phyloP scores from a whole-genome alignment of 1,284 basidiomycete species.

The Ustilago loliicola region DNA sequence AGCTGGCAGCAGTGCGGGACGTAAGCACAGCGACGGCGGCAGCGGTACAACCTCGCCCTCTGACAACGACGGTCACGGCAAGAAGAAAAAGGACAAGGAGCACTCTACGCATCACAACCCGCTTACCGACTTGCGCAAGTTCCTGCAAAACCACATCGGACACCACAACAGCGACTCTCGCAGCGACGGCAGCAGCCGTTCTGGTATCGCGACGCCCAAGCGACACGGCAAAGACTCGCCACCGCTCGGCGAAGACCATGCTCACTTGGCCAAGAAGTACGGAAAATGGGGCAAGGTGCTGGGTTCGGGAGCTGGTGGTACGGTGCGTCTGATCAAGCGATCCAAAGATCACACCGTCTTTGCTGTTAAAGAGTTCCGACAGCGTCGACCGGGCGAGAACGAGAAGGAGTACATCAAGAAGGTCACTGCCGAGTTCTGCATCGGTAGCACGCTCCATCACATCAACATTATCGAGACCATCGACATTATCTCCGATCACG shows the following conservation, averaged over 20 bases:
- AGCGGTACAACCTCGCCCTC: slow-evolving; percentile 46
- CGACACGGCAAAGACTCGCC: slow-evolving; percentile 69
- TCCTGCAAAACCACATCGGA: slow-evolving; percentile 66
- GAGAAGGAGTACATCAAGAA: slow-evolving; percentile 99
- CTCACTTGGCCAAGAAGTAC: slow-evolving; percentile 96
- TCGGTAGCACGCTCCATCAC: slow-evolving; percentile 85
- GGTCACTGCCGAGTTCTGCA: slow-evolving; percentile 98
- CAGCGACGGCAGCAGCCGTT: slow-evolving; percentile 51
- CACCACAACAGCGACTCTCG: slow-evolving; percentile 60
- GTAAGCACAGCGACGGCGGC: slow-evolving; percentile 28
- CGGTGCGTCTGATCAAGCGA: slow-evolving; percentile 94
- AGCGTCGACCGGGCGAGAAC: slow-evolving; percentile 85
- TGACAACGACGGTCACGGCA: slow-evolving; percentile 35
- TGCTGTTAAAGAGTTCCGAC: slow-evolving; percentile 97
- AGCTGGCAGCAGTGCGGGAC: slow-evolving; percentile 22
- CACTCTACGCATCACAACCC: slow-evolving; percentile 55
- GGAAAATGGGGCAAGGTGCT: slow-evolving; percentile 98
- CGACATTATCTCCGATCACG: slow-evolving; percentile 97
- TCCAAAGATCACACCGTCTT: slow-evolving; percentile 77
- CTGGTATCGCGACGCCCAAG: slow-evolving; percentile 53
- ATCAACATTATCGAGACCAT: slow-evolving; percentile 98
- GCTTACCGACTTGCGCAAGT: slow-evolving; percentile 60
- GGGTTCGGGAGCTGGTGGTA: slow-evolving; percentile 96
- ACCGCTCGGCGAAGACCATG: slow-evolving; percentile 75
- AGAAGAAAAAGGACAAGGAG: slow-evolving; percentile 61